Base-by-base conservation (phyloP, 2,329 filamentous ascomycete genomes). In the Erysiphe neolycopersici region DNA sequence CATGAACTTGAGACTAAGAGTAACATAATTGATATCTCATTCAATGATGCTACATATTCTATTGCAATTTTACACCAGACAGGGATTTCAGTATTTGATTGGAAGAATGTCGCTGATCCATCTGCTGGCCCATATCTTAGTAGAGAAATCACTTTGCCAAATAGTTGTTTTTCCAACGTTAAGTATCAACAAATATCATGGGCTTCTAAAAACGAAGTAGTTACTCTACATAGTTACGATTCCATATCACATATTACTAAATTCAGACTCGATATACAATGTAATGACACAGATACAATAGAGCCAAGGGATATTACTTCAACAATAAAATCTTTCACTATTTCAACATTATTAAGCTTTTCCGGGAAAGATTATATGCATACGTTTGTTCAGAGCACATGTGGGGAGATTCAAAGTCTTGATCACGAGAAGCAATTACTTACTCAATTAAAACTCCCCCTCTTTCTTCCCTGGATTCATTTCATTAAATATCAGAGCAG, bases 31-130 rank as follows among this genome's bases (percentile, higher is more conserved):
- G 84, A 94, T 60, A 72, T 89, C 43, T 73, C 77, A 0, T 74
- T 94, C 50, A 78, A 73, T 42, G 65, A 64, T 13, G 66, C 68
- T 41, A 75, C 77, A 41, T 67, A 66, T 1, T 64, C 65, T 8
- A 67, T 95, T 54, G 82, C 75, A 3, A 69, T 91, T 9, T 63
- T 94, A 17, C 79, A 84, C 51, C 65, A 69, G 26, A 56, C 61
- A 14, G 71, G 70, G 1, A 62, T 93, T 19, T 69, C 76, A 29
- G 48, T 91, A 0, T 91, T 79, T 53, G 60, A 70, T 12, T 82
- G 82, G 66, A 69, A 76, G 26, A 63, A 73, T 42, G 68, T 69
- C 44, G 65, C 65, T n/a, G 66, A 67, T 16, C 67, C 64, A 39
- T 62, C 64, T 9, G 51, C 64, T 45, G 53, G 56, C 16, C 64